Evolutionary conservation across 2,329 filamentous ascomycete genomes (phyloP).

Genomic region (Diaporthe nobilis): DNA sequence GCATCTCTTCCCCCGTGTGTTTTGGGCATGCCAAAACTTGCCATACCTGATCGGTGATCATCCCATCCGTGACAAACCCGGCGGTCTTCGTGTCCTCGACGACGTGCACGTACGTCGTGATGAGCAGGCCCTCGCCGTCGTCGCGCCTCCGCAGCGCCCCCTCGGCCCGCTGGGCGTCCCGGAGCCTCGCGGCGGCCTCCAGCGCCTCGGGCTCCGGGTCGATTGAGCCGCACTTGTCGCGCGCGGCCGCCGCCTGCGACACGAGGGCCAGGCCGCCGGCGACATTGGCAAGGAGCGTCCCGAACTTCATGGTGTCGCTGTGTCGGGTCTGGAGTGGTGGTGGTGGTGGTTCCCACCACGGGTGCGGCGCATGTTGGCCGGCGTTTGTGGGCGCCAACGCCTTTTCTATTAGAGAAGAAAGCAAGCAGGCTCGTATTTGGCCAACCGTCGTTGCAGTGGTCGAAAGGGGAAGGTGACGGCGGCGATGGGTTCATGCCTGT

Average conservation of each 20-base stretch:
- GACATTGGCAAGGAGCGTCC: not conserved
- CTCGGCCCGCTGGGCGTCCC: conserved; percentile 5
- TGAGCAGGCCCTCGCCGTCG: not conserved
- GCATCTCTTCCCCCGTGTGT: not conserved
- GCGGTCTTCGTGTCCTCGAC: conserved; percentile 10
- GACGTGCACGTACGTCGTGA: conserved; percentile 25
- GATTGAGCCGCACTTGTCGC: conserved; percentile 13
- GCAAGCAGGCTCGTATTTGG: not conserved
- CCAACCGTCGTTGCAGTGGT: not conserved
- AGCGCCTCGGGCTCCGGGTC: conserved; percentile 10
- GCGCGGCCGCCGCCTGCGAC: not conserved
- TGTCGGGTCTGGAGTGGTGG: not conserved
- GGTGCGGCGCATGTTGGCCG: not conserved
- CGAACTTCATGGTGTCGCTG: not conserved
- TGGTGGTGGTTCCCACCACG: too few species aligned
- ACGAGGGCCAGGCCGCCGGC: not conserved
- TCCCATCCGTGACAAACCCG: conserved; percentile 1
- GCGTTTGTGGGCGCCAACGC: not conserved
- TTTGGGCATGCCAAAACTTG: not conserved
- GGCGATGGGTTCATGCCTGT: not conserved
- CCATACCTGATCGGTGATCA: not conserved
- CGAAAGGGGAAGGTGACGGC: conserved; percentile 26
- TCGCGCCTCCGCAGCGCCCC: not conserved
- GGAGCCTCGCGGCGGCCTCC: conserved; percentile 2
- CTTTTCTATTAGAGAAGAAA: not conserved